Conservation (phyloP, 768 basidiomycete species). For the Boletus insuetus region DNA sequence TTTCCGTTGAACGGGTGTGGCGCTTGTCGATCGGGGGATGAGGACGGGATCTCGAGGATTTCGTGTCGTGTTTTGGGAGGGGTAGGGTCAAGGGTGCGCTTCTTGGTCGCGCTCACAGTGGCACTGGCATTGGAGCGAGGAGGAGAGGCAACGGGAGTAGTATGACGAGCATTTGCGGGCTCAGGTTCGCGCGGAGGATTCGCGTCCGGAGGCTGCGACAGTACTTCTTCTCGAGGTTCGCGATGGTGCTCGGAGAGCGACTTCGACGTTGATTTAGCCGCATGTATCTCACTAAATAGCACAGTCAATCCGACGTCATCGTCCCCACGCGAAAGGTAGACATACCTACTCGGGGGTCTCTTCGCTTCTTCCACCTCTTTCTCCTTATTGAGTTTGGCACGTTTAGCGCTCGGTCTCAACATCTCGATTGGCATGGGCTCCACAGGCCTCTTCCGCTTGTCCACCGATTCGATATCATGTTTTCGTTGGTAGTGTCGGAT, state of each 20-base stretch:
- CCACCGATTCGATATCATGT: constrained; percentile 13
- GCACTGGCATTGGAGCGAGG: neutral
- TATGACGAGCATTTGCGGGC: neutral
- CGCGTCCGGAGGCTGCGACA: neutral
- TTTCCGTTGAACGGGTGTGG: neutral
- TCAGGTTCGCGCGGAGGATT: neutral
- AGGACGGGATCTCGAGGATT: neutral
- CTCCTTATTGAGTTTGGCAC: neutral
- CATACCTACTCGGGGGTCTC: constrained; percentile 3
- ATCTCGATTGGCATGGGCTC: neutral
- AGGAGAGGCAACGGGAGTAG: neutral
- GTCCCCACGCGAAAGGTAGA: neutral
- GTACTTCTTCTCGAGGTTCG: neutral
- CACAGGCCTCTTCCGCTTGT: neutral
- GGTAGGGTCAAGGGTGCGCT: neutral
- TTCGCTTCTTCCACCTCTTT: neutral
- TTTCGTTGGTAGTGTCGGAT: constrained; percentile 42
- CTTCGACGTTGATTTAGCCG: neutral
- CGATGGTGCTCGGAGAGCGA: neutral
- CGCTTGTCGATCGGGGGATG: neutral
- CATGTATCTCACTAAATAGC: constrained; percentile 3
- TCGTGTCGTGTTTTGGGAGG: neutral
- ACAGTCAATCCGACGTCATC: neutral
- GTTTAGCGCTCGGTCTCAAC: constrained; percentile 3
- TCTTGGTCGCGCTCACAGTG: neutral